Evolutionary conservation across 2,329 filamentous ascomycete genomes (phyloP), one percentile per base, ranked within the genome.

Genomic region (Neofusicoccum kwambonambiense): DNA sequence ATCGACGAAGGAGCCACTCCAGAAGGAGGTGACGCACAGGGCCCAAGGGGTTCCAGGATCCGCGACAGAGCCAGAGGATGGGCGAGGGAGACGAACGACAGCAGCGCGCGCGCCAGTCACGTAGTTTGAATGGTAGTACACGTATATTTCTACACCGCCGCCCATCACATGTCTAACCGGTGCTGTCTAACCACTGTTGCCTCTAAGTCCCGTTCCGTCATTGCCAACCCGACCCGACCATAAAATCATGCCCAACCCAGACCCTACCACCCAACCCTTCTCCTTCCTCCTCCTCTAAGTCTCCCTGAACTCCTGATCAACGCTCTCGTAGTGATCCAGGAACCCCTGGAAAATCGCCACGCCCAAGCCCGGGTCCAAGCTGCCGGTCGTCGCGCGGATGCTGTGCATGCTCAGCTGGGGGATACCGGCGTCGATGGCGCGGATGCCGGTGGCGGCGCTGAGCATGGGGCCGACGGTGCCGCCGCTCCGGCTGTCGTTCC

Each of bases 401-500:
- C 88, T 91, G 78, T 98, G 94, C 94, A 98, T 98, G 73, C 90
- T 94, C 70, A 97, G 79, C 80, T 98, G 94, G 4, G 93, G 89
- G 72, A 98, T 89, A 13, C 94, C 94, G 0, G 91, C 92, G 75
- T 98, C 94, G 56, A 95, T 90, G 0, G 92, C 87, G 60, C 91
- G 82, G 66, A 96, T 89, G 35, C 94, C 94, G 78, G 95, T 90
- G 34, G 86, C 86, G 34, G 89, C 87, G 69, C 89, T 92, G 41
- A 97, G 83, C 86, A 93, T 93, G 0, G 95, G 95, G 0, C 95
- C 95, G n/a, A 98, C 93, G 0, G 95, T 99, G 15, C 95, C 95
- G 35, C 95, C 95, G 73, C 88, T 92, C 63, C 94, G 84, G 9
- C 86, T 90, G 78, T 98, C 95, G 75, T 98, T 99, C 65, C 95